These are phyloP conservation scores for Phytopythium cucurbitacearum DNA, from an alignment of 352 stramenopile genomes.

Conservation along the genomic window DNA sequence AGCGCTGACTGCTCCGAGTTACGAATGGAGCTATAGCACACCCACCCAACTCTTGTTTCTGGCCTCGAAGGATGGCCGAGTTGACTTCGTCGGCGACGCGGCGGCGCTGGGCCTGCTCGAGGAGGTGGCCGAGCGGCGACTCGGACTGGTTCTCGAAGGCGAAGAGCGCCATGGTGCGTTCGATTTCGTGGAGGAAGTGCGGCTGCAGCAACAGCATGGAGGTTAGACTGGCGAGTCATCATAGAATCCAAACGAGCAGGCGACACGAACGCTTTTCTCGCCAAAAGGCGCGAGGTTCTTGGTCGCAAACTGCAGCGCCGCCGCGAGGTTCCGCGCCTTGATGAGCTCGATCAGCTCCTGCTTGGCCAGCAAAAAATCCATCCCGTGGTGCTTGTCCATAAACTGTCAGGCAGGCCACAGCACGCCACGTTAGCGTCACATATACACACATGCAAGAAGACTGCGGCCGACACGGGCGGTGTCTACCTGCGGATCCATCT, in stretches of 20 bases:
- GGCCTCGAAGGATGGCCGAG: constrained; percentile 58
- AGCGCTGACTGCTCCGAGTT: neutral
- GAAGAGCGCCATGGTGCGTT: constrained; percentile 71
- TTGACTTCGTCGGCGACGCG: constrained; percentile 75
- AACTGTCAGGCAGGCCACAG: constrained; percentile 23
- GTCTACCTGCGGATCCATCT: constrained; percentile 42
- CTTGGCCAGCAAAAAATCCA: constrained; percentile 77
- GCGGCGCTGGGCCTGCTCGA: constrained; percentile 58
- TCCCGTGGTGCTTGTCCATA: constrained; percentile 46
- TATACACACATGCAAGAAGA: too few relatives aligned
- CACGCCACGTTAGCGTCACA: neutral
- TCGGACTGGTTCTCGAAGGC: constrained; percentile 67
- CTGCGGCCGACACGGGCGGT: too few relatives aligned
- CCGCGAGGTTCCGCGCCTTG: constrained; percentile 53
- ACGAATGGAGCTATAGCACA: neutral
- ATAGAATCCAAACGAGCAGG: neutral
- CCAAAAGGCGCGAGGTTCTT: constrained; percentile 68
- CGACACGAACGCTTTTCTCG: constrained; percentile 60
- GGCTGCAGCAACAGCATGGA: constrained; percentile 19
- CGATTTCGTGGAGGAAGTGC: constrained; percentile 71
- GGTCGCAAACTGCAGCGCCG: constrained; percentile 68
- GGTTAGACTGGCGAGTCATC: neutral
- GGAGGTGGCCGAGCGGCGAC: constrained; percentile 48
- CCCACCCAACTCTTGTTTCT: constrained; percentile 73
- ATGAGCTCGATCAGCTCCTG: constrained; percentile 82